A percentile compares a stretch with the other conserved stretches of the same genome.
Evolutionary conservation across 805 yeast species (phyloP).

Genomic region (Candida maesae): DNA sequence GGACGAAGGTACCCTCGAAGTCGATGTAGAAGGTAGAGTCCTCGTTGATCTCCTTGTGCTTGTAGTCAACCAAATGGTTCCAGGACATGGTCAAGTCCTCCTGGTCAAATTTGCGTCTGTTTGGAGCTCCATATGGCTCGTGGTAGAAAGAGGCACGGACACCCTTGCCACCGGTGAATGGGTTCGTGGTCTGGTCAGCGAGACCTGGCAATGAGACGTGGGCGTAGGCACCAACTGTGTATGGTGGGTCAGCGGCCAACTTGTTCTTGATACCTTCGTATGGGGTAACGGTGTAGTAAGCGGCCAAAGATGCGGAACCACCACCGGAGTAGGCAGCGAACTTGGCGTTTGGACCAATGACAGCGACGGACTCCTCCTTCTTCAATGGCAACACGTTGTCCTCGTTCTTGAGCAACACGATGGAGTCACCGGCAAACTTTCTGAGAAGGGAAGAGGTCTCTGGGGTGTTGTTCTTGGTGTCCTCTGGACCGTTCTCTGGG

Average conservation of each 20-base stretch:
- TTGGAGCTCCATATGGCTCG: constrained; percentile 14
- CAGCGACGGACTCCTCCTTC: constrained; percentile 38
- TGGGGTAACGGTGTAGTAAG: constrained; percentile 46
- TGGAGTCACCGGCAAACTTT: constrained; percentile 43
- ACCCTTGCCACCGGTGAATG: constrained; percentile 21
- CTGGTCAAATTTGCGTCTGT: constrained; percentile 29
- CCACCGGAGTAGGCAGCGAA: constrained; percentile 52
- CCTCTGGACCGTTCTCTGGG: constrained; percentile 37
- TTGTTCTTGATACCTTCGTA: constrained; percentile 39
- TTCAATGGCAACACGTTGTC: constrained; percentile 42
- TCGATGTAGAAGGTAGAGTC: constrained; percentile 37
- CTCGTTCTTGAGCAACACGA: constrained; percentile 56
- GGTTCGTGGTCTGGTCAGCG: constrained; percentile 17
- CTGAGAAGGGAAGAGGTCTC: constrained; percentile 38
- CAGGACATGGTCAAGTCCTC: constrained; percentile 17
- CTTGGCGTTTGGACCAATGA: constrained; percentile 59
- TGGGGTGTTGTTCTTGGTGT: constrained; percentile 37
- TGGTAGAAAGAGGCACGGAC: constrained; percentile 20
- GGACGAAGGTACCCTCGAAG: constrained; percentile 39
- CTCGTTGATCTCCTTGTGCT: constrained; percentile 18
- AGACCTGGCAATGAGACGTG: constrained; percentile 31
- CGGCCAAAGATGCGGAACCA: constrained; percentile 51
- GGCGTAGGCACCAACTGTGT: constrained; percentile 33
- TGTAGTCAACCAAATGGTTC: constrained; percentile 27
- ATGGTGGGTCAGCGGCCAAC: constrained; percentile 20